Evolutionary conservation across 192 early-diverging fungal species (phyloP), one percentile per base, ranked within the genome.

Genomic region (Coemansia reversa): DNA sequence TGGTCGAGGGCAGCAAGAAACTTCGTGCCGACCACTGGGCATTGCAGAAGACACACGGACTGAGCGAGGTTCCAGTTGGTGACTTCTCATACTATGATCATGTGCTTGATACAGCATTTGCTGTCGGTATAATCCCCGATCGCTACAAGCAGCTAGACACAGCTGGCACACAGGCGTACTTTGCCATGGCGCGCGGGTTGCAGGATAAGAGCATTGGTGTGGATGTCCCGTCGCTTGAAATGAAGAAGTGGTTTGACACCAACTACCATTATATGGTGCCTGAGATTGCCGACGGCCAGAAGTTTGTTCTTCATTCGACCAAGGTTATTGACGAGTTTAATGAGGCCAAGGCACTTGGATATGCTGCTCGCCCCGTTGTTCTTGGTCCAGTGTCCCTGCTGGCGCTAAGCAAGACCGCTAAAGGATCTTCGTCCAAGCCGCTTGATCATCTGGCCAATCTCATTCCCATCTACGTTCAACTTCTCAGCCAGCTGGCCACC

Each of bases 171-270:
- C 90, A 93, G 70, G 88, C 86, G 27, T 98, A 96, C 89, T 98
- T 98, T 84, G 96, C 96, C 70, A 96, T 98, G 90, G 93, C 87
- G 62, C 93, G 96, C 82, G 96, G 96, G 66, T 85, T 92, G 57
- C 96, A 98, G 67, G 77, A 85, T 67, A 88, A 83, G 72, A 84
- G 84, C 66, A 81, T 79, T 54, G 83, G 84, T 76, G 80, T 96
- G 61, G 94, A 97, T 65, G 91, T 98, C 30, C 91, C 91, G 56
- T 93, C 95, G 57, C 89, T 94, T 74, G 94, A 97, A 83, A 98
- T 98, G 96, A 95, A 95, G 87, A 98, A 98, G 84, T 98, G 92
- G 94, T 98, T 97, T 75, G 94, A 97, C 80, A 96, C 96, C 67
- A 98, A 98, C 90, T 98, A 91, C 84, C 87, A 92, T 66, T 93